Evolutionary conservation across 345 rosid genomes (phyloP).

Genomic region (Clarkia xantiana): DNA sequence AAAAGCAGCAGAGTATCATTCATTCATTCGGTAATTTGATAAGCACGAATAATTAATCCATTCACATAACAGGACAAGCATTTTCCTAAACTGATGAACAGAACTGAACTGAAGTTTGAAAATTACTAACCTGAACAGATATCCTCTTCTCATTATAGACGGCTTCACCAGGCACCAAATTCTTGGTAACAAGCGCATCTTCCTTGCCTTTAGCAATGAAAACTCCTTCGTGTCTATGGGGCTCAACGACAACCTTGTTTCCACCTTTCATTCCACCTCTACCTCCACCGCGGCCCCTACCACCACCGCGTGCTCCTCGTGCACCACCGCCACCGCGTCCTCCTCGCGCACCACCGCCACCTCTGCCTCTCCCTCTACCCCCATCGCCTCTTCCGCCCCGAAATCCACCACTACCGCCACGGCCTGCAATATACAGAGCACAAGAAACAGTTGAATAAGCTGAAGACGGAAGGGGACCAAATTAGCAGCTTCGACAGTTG

Average conservation of each 20-base stretch:
- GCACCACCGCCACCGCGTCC: constrained; percentile 26
- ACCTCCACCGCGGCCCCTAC: constrained; percentile 25
- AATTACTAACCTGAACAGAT: constrained; percentile 88
- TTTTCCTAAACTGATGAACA: no score
- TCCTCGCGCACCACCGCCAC: constrained; percentile 24
- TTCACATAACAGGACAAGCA: no score
- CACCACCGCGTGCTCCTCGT: constrained; percentile 21
- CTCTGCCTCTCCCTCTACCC: constrained; percentile 28
- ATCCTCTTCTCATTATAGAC: constrained; percentile 93
- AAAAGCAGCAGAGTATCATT: not conserved
- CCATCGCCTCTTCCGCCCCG: constrained; percentile 36
- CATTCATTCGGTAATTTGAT: no score
- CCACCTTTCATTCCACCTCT: constrained; percentile 80
- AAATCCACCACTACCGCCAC: no score
- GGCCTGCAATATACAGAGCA: no score
- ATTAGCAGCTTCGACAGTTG: no score
- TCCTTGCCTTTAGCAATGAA: constrained; percentile 88
- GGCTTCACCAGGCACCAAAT: constrained; percentile 82
- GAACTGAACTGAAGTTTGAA: no score
- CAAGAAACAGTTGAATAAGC: no score
- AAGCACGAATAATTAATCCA: no score
- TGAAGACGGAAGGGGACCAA: no score
- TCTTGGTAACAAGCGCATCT: constrained; percentile 89
- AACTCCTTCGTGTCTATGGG: constrained; percentile 80
- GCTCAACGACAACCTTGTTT: constrained; percentile 67